Evolutionary conservation across 2,329 filamentous ascomycete genomes (phyloP).

Genomic region (Trichoderma sp.): DNA sequence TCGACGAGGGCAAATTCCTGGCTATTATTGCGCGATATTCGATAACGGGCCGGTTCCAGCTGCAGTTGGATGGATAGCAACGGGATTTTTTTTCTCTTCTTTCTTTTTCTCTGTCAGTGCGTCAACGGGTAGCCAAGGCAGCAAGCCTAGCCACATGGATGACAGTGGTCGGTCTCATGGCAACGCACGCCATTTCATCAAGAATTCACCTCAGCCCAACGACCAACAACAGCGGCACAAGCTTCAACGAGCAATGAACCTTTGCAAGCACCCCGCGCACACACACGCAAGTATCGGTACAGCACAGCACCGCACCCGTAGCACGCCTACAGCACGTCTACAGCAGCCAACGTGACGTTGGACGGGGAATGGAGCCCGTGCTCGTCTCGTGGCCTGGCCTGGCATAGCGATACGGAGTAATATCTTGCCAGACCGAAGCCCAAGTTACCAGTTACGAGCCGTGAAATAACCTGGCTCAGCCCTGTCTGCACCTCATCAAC

Average conservation of each 20-base stretch:
- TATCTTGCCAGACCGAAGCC: neutral
- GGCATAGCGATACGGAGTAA: neutral
- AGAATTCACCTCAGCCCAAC: neutral
- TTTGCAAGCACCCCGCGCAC: neutral
- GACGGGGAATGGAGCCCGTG: neutral
- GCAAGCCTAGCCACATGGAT: neutral
- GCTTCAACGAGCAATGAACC: neutral
- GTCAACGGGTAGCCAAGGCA: neutral
- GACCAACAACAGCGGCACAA: neutral
- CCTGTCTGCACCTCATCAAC: constrained; percentile 2
- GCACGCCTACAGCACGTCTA: neutral
- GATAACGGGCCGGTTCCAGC: neutral
- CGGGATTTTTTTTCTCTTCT: neutral
- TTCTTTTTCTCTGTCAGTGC: neutral
- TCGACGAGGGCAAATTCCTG: neutral
- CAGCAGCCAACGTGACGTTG: neutral
- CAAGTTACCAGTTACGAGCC: neutral
- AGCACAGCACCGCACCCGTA: neutral
- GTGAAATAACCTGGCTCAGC: constrained; percentile 9
- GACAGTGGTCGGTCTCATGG: neutral
- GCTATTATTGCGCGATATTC: neutral
- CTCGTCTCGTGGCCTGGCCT: neutral
- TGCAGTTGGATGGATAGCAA: neutral
- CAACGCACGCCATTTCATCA: neutral
- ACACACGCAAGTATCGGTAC: neutral